Percentiles rank a stretch among this genome's conserved stretches.
phyloP scores from a whole-genome alignment of 345 rosid species.

The Adansonia digitata region DNA sequence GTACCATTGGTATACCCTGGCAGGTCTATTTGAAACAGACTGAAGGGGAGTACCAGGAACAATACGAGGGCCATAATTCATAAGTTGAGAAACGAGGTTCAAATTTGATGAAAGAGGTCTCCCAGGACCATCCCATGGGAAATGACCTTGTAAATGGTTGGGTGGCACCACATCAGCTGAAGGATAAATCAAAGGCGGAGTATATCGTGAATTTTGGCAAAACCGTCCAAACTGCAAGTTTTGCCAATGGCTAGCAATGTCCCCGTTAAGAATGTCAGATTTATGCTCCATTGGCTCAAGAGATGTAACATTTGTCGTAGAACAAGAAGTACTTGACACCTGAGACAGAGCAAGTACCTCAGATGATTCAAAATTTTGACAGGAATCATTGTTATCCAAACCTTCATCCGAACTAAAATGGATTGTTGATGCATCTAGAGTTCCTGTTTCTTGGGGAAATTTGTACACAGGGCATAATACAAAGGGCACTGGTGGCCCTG shows the following conservation, averaged over 20 bases:
- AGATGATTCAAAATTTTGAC: constrained; percentile 51
- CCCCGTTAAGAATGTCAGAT: constrained; percentile 77
- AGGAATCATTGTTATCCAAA: constrained; percentile 43
- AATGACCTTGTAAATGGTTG: constrained; percentile 56
- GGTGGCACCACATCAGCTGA: constrained; percentile 69
- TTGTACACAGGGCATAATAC: constrained; percentile 56
- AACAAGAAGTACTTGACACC: constrained; percentile 36
- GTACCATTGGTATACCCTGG: constrained; percentile 57
- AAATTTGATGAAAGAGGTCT: constrained; percentile 56
- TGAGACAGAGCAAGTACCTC: constrained; percentile 58
- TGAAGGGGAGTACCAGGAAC: constrained; percentile 73
- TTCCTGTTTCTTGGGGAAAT: constrained; percentile 43
- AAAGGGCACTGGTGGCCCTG: constrained; percentile 91
- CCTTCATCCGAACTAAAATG: constrained; percentile 54
- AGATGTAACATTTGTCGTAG: constrained; percentile 36
- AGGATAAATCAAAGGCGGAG: constrained; percentile 43
- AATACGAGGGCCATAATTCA: constrained; percentile 54
- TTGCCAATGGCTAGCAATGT: constrained; percentile 85
- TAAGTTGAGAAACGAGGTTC: constrained; percentile 51
- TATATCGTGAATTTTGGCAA: constrained; percentile 56
- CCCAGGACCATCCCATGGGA: constrained; percentile 89
- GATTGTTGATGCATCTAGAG: constrained; percentile 52
- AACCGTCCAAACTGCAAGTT: constrained; percentile 84
- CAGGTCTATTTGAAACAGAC: constrained; percentile 58
- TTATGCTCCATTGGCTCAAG: constrained; percentile 52